Base-by-base conservation (phyloP, 208 protist genomes). In the Acanthamoeba polyphaga region DNA sequence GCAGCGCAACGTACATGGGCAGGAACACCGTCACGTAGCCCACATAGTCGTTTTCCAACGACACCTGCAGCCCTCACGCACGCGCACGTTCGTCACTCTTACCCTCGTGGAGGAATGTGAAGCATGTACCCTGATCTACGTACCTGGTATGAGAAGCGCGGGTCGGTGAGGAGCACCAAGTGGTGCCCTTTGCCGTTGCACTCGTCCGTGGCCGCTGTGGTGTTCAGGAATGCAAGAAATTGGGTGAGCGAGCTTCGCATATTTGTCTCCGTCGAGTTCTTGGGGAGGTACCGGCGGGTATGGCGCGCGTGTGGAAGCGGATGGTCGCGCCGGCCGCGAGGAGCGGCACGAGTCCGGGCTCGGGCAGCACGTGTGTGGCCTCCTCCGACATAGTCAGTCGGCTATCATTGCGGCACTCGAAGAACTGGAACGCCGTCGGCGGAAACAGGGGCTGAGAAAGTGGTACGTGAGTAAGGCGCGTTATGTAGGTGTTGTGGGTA, bases 131-230 rank as follows among this genome's bases (percentile, higher is more conserved):
- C n/a, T 5, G n/a, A n/a, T 5, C 10, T 8, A 68, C 24, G 76
- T 60, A 85, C 76, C n/a, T 85, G 76, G 46, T 85, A 85, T 7
- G 76, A 85, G 34, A 85, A 60, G 8, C 76, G 76, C 22, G 76
- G 76, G 27, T 85, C 76, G 38, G 76, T 85, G 38, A 85, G 49
- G n/a, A 85, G 76, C 34, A 85, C 49, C 24, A 85, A 24, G 49
- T 85, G 76, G 76, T 85, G 76, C 6, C 27, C 10, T 8, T 5
- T 19, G 34, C n/a, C 32, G 27, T 46, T 46, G 70, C 70, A 78
- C 10, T 24, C n/a, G 32, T 78, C 34, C 6, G 29, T 78, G 7
- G 34, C n/a, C 32, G 34, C 70, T 78, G 70, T 0, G 10, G n/a
- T 10, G 27, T n/a, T 3, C 15, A 66, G 27, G 60, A 66, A 66